These are phyloP conservation scores for Syzygium grande DNA, from an alignment of 345 rosid species.

Conservation along the genomic window DNA sequence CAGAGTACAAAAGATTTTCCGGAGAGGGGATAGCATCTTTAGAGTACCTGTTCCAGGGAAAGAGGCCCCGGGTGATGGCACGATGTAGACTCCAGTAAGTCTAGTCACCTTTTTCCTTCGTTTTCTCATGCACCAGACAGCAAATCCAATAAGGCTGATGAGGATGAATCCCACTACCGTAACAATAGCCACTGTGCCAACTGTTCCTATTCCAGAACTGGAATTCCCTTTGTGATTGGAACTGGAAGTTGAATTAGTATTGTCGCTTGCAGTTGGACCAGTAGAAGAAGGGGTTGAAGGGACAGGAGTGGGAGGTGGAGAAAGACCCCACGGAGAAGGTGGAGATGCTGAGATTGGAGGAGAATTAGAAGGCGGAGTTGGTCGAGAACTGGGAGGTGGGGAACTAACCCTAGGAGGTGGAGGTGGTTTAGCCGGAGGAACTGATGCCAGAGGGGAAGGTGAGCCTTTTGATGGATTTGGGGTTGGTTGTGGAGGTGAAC, in stretches of 20 bases:
- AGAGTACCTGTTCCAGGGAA: constrained; percentile 58
- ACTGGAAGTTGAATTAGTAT: constrained; percentile 22
- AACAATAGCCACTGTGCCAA: constrained; percentile 42
- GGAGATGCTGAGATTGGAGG: not conserved
- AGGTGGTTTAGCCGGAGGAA: constrained; percentile 11
- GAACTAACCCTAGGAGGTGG: constrained; percentile 18
- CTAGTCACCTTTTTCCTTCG: constrained; percentile 36
- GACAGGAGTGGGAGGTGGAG: not conserved
- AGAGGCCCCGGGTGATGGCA: constrained; percentile 57
- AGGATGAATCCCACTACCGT: constrained; percentile 41
- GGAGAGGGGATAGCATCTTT: not conserved
- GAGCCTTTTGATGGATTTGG: constrained; percentile 13
- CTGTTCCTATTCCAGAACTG: constrained; percentile 22
- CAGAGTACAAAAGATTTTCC: not conserved
- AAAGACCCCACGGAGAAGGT: not conserved
- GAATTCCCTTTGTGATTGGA: constrained; percentile 12
- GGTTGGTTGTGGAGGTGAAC: constrained; percentile 28
- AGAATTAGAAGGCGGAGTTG: not conserved
- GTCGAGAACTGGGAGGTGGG: not conserved
- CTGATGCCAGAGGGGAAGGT: constrained; percentile 11
- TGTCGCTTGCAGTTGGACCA: constrained; percentile 8
- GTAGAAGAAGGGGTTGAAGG: not conserved
- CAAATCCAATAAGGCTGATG: constrained; percentile 46
- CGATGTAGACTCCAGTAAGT: constrained; percentile 46
- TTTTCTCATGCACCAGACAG: constrained; percentile 52